phyloP scores from a whole-genome alignment of 169 alveolate genomes.

The Eimeria necatrix region DNA sequence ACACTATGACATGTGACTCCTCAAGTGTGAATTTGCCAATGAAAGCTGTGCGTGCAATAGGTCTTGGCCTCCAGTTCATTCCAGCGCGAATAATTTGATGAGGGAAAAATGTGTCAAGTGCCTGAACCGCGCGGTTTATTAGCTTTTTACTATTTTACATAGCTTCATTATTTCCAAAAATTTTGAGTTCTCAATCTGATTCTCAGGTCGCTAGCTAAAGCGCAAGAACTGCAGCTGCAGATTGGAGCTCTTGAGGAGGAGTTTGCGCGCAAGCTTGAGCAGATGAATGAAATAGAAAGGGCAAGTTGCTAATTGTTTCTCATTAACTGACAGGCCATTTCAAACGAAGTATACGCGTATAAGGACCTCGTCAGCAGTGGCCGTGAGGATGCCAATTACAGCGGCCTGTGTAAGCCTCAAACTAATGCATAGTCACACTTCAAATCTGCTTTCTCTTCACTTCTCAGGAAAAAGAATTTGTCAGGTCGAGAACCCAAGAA shows the following conservation, averaged over 20 bases:
- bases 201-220: neutral
- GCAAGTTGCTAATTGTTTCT: neutral
- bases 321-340: neutral
- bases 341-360: neutral
- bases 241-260: neutral
- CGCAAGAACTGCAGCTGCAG: constrained; percentile 15
- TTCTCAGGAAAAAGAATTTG: neutral
- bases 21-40: no score
- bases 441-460: neutral
- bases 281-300: neutral
- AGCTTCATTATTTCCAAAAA: neutral
- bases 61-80: no score
- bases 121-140: no score
- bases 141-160: no score
- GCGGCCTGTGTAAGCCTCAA: neutral
- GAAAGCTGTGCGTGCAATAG: no score
- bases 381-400: no score
- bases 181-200: neutral
- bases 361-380: no score
- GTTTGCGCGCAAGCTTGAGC: neutral
- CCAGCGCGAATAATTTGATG: no score
- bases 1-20: no score
- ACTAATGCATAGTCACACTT: neutral
- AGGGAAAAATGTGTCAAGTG: no score
- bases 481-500: neutral